Base-by-base conservation (phyloP, 495 filamentous ascomycete genomes). In the Pyrenula massariospora region DNA sequence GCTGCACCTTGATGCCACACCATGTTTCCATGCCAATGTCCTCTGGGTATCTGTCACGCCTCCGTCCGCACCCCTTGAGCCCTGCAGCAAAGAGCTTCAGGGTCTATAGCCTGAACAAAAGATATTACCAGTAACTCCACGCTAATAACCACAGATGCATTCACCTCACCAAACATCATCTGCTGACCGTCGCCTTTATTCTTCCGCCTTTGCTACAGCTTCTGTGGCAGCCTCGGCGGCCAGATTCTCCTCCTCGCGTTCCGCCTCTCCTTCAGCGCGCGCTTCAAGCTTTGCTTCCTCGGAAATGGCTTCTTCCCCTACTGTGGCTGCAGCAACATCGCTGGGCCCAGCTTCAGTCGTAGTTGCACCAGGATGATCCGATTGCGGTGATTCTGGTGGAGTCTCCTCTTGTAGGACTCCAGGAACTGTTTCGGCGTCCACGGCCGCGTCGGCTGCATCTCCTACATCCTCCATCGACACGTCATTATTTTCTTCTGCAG, bases 381-480 rank as follows among this genome's bases (percentile, higher is more conserved):
- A 53, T 57, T 19, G 62, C 57, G 64, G 69, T 22, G 58, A 63
- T 50, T 54, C 66, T 51, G 56, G 70, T 12, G 57, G 68, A n/a
- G 54, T 71, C 48, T 57, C 60, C 64, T 71, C 56, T 68, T 74
- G 56, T 2, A 24, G 53, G 47, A 31, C 31, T 36, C 10, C 58
- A 50, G 68, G 64, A 5, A 56, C 56, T 25, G 63, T 60, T 20
- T 59, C 57, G 0, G 66, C 62, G 12, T 63, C 56, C 23, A 67
- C 67, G 2, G 67, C 54, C 10, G 64, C 67, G 20, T 62, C 60
- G 20, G 60, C 59, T 2, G 65, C 55, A 3, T 63, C 62, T 1
- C 63, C 67, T 10, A 71, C 81, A 60, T 85, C 84, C 59, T 84
- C 85, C 74, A 87, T 85, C 11, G 81, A 67, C 2, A 80, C 74